Evolutionary conservation across 2,329 filamentous ascomycete species (phyloP), one percentile per base, ranked within the genome.

Genomic region (Paraphoma chrysanthemicola): DNA sequence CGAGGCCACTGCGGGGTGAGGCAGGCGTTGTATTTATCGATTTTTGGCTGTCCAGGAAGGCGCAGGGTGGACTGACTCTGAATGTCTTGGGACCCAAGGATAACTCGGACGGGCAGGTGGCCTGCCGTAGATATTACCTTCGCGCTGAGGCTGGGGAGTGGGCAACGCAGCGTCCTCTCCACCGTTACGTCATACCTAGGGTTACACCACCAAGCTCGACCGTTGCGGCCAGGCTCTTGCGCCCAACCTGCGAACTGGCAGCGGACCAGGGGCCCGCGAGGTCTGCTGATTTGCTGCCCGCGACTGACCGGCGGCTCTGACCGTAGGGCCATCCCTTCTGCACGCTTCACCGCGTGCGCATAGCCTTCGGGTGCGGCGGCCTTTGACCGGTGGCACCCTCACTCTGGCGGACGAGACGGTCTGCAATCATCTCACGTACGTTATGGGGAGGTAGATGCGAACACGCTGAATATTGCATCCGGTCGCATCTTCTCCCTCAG

Each of bases 11-110:
- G 67, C 64, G 53, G 57, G 65, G 63, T 51, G 57, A 59, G 56
- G 52, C 57, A 61, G 29, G 16, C 28, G 51, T 29, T 17, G 45
- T 45, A 48, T 50, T 44, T 48, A 50, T 41, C 17, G 46, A 48
- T 55, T 47, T 44, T 29, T 44, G 12, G 52, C 43, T 29, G 46
- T 41, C 57, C 45, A 50, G 56, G 33, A 48, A 53, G 53, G 49
- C 45, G 41, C 48, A 56, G 50, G 63, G 49, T 53, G 62, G 66
- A 67, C 64, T 65, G 65, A 28, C 11, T 64, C 52, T 50, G 49
- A 48, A 41, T 42, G 48, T 54, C 62, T 67, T 55, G 62, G 62
- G 57, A 23, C 59, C 60, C 57, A 62, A 53, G 59, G 44, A 51
- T 50, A 29, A 49, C 28, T 51, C 52, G 52, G 60, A 23, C 23